Base-by-base conservation (phyloP, 805 yeast genomes). In the Priceomyces carsonii region DNA sequence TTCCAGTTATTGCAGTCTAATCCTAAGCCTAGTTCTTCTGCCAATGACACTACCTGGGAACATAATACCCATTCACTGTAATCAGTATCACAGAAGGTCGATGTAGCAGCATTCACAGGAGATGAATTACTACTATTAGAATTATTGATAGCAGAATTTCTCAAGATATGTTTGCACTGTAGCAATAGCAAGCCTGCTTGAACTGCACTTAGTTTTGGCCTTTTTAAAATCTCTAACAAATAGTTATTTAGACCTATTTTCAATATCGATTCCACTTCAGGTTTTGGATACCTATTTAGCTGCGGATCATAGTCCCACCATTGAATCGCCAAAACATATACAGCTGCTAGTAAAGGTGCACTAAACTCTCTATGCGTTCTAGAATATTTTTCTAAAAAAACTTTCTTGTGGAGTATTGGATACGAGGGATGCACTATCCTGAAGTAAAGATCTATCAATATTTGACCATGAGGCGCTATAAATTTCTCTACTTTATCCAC, bases 291-390 rank as follows among this genome's bases (percentile, higher is more conserved):
- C 15, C 85, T 78, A 33, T 87, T 77, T 35, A 90, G 66, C 40
- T 77, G 80, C 2, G 95, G 85, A 50, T 82, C 90, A 55, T 81
- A 82, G 46, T 86, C 91, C 97, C 97, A 90, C 95, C 95, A 88
- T 55, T 87, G 91, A 28, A 86, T 74, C 0, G 97, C 95, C 39
- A 90, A 64, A 7, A 85, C 79, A 54, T 91, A 91, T 1, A 91
- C 95, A 0, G 96, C 85, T 0, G 97, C 97, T 30, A 91, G 64
- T 32, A 91, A 61, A 0, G 97, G 95, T 0, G 97, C 95, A 35
- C 93, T 80, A 49, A 91, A 80, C 58, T 91, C 98, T 30, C 95
- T 74, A 56, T 88, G 95, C 1, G 97, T 88, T 37, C 98, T 68
- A 2, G 90, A 69, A 55, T 90, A 91, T 56, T 91, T 91, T 50